phyloP scores from a whole-genome alignment of 495 filamentous ascomycete genomes.

The Penicillium subrubescens region DNA sequence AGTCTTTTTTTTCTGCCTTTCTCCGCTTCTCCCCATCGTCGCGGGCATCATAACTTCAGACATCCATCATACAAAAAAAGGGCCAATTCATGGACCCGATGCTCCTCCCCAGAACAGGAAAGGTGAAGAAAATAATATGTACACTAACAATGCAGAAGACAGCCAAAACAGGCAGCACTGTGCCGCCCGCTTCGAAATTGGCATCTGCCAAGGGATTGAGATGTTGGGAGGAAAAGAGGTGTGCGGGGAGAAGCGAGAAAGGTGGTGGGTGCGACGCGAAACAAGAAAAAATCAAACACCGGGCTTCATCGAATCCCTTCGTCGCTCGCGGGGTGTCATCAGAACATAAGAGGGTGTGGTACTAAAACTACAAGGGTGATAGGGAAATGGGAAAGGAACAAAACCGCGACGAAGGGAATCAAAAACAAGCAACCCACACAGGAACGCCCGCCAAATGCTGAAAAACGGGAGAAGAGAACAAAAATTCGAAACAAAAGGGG shows the following conservation, averaged over 20 bases:
- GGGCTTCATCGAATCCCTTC: constrained; percentile 29
- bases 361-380: constrained; percentile 44
- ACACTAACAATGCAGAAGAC: constrained; percentile 37
- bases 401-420: constrained; percentile 21
- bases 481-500: constrained; percentile 21
- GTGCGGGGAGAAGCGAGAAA: constrained; percentile 16
- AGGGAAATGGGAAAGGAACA: constrained; percentile 22
- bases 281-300: constrained; percentile 21
- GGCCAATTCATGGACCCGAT: constrained; percentile 13
- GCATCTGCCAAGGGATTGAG: constrained; percentile 28
- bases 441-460: constrained; percentile 50
- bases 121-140: constrained; percentile 35
- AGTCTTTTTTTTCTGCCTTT: constrained; percentile 33
- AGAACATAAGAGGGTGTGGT: constrained; percentile 31
- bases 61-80: constrained; percentile 41
- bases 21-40: constrained; percentile 36
- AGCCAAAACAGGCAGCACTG: constrained; percentile 22
- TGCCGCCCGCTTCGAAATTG: neutral
- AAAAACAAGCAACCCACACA: constrained; percentile 19
- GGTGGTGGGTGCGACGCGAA: constrained; percentile 23
- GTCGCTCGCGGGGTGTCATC: constrained; percentile 25
- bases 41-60: constrained; percentile 46
- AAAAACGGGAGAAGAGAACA: constrained; percentile 13
- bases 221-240: constrained; percentile 21
- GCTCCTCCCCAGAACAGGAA: constrained; percentile 14